These are phyloP conservation scores for Monilinia fructicola DNA, from an alignment of 2,329 filamentous ascomycete species.

Conservation along the genomic window DNA sequence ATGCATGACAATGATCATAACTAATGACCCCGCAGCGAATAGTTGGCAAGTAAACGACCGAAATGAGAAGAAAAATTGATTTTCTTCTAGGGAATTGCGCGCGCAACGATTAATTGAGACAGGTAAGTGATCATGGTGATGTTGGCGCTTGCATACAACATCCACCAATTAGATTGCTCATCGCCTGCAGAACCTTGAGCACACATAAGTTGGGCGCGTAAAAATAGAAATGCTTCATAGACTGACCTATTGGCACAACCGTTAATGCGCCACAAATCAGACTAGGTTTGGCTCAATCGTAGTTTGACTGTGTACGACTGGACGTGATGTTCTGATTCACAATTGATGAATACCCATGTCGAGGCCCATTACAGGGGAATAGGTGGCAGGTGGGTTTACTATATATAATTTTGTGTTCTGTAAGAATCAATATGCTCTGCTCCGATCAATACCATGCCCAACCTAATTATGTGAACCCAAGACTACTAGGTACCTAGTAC, in stretches of 20 bases:
- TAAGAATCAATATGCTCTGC: conserved; percentile 1
- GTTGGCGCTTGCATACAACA: conserved; percentile 21
- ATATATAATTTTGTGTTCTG: conserved; percentile 10
- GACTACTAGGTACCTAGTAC: too few species aligned
- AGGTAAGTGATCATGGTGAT: conserved; percentile 1
- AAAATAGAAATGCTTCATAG: conserved; percentile 17
- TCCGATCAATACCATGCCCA: neutral
- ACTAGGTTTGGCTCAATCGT: conserved; percentile 16
- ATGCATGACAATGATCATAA: conserved; percentile 1
- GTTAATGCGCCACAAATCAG: conserved; percentile 6
- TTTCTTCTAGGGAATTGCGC: conserved; percentile 20
- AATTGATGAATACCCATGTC: conserved; percentile 8
- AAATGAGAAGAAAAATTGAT: conserved; percentile 12
- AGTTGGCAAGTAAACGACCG: conserved; percentile 10
- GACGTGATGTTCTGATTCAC: conserved; percentile 20
- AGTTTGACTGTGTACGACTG: conserved; percentile 16
- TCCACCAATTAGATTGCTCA: conserved; percentile 16
- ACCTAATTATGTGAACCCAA: neutral
- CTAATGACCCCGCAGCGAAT: conserved; percentile 5
- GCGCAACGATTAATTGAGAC: conserved; percentile 19
- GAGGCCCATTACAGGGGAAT: neutral
- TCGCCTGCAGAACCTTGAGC: conserved; percentile 18
- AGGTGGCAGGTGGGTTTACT: conserved; percentile 7
- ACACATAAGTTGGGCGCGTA: conserved; percentile 21
- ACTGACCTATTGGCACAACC: neutral